Evolutionary conservation across 352 stramenopile genomes (phyloP).

Genomic region (Pythium scleroteichum): DNA sequence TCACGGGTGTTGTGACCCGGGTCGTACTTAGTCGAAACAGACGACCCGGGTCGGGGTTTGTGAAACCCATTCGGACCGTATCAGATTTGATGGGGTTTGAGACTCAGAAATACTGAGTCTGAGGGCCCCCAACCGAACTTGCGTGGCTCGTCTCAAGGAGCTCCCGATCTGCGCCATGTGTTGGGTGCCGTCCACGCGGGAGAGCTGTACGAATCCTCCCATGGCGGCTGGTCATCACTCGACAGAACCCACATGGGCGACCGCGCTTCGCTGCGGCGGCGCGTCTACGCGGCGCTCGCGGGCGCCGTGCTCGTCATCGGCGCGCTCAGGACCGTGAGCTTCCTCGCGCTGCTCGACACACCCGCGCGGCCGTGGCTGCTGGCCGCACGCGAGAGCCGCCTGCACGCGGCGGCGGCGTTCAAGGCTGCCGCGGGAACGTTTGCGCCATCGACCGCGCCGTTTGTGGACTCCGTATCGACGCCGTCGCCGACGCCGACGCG

Average conservation of each 20-base stretch:
- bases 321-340: neutral
- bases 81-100: too few species aligned
- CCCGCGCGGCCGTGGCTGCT: neutral
- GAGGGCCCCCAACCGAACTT: too few species aligned
- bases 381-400: neutral
- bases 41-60: too few species aligned
- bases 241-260: too few species aligned
- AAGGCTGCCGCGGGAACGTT: neutral
- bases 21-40: neutral
- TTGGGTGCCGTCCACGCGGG: too few species aligned
- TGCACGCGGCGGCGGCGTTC: neutral
- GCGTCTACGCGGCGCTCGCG: neutral
- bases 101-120: too few species aligned
- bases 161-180: too few species aligned
- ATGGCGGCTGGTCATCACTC: too few species aligned
- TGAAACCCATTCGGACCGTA: too few species aligned
- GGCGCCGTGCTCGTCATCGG: conserved; percentile 3
- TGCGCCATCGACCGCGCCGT: neutral
- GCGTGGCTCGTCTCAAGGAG: too few species aligned
- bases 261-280: too few species aligned
- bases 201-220: neutral
- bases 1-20: neutral
- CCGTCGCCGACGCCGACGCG: neutral
- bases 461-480: too few species aligned
- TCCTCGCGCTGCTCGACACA: neutral